These are phyloP conservation scores for Leccinellum rugosiceps DNA, from an alignment of 768 basidiomycete genomes.

Conservation along the genomic window DNA sequence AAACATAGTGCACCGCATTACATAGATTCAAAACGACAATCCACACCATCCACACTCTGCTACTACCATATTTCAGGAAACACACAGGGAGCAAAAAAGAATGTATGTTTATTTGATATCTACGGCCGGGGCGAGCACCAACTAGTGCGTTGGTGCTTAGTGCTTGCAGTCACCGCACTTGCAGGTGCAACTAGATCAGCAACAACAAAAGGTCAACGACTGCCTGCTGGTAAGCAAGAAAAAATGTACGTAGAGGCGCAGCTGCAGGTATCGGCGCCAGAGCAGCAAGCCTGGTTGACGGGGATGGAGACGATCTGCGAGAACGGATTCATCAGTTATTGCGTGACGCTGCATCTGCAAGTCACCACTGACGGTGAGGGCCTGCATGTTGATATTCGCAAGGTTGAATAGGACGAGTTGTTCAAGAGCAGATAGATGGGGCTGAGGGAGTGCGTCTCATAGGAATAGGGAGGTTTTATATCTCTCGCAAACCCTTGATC, in stretches of 20 bases:
- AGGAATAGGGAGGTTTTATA: conserved; percentile 9
- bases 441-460: not conserved
- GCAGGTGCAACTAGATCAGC: conserved; percentile 12
- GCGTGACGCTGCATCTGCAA: not conserved
- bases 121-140: not conserved
- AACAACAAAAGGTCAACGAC: not conserved
- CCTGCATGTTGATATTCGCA: conserved; percentile 13
- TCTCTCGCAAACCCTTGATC: not conserved
- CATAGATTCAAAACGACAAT: too few relatives aligned
- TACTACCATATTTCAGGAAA: too few relatives aligned
- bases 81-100: too few relatives aligned
- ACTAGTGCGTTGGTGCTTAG: not conserved
- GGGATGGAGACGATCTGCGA: conserved; percentile 7
- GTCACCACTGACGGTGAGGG: conserved; percentile 13
- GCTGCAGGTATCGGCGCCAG: conserved; percentile 2
- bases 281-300: conserved; percentile 22
- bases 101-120: too few relatives aligned
- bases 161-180: too few relatives aligned
- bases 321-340: not conserved
- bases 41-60: too few relatives aligned
- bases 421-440: not conserved
- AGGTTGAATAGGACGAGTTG: not conserved
- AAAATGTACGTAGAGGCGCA: conserved; percentile 12
- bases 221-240: not conserved
- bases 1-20: too few relatives aligned